Base-by-base conservation (phyloP, 805 yeast genomes). In the Phaffomyces antillensis region DNA sequence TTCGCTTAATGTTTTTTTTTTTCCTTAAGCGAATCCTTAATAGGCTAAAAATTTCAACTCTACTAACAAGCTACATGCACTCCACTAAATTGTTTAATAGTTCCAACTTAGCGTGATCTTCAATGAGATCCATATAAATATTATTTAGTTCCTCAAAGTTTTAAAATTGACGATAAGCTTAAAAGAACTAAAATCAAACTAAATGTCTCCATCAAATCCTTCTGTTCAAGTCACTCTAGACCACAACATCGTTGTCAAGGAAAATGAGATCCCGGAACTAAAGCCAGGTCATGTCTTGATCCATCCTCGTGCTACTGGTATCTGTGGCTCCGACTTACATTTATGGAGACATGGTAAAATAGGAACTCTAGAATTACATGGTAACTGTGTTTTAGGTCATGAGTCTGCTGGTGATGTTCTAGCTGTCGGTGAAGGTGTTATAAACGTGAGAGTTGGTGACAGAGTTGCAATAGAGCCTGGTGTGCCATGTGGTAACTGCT, bases 311-410 rank as follows among this genome's bases (percentile, higher is more conserved):
- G 78, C 76, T 63, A 77, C 83, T 6, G 83, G 83, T 60, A 83
- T 78, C 17, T 78, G 83, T 57, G 83, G 78, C 62, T 76, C 83
- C 5, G 83, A 78, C 59, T 67, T 78, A 57, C 83, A 78, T 59
- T 83, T 83, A 33, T 78, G 81, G 81, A 75, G 77, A 55, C 83
- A 83, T 51, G 83, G 78, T 59, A 78, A 83, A 83, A 81, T 82
- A 42, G 61, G 76, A 53, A 65, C 64, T 17, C 70, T 74, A 43
- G 77, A 77, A 55, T 64, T 77, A 52, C 83, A 83, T 26, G 30
- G 30, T 4, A 28, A 28, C 15, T 63, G 78, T 53, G 80, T 78
- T 31, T 83, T 83, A 51, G 84, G 84, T 44, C 84, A 78, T 58
- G 84, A 78, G 63, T 83, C 83, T 64, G 81, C 82, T 25, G 83